A percentile compares a stretch with the other conserved stretches of the same genome.
Evolutionary conservation across 768 basidiomycete genomes (phyloP).

Genomic region (Boletus vermiculosoides): DNA sequence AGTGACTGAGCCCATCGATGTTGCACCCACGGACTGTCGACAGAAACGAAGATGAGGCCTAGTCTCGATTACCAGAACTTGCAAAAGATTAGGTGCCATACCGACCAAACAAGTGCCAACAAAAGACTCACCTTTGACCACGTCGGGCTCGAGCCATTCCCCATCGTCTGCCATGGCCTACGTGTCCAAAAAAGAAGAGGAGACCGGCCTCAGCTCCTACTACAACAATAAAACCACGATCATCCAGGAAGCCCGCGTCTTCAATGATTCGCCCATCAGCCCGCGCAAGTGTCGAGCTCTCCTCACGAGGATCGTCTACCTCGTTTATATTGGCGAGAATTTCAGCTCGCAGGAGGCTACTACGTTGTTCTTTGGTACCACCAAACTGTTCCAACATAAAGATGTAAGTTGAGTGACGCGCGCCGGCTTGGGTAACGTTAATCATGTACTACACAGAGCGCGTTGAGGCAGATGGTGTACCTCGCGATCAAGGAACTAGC

Average conservation of each 20-base stretch:
- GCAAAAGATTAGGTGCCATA: not conserved
- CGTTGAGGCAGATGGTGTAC: constrained; percentile 96
- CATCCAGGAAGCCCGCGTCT: constrained; percentile 96
- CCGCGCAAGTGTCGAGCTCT: constrained; percentile 96
- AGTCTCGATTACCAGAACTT: not conserved
- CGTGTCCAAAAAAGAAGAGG: constrained; percentile 95
- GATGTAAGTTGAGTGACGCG: constrained; percentile 64
- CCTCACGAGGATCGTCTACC: constrained; percentile 93
- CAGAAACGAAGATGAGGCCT: not conserved
- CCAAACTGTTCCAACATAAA: constrained; percentile 98
- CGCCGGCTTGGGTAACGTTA: not conserved
- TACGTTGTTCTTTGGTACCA: constrained; percentile 96
- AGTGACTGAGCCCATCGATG: not conserved
- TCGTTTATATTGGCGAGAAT: constrained; percentile 94
- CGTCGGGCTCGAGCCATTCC: constrained; percentile 20
- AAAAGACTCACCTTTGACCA: constrained; percentile 16
- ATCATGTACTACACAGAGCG: constrained; percentile 55
- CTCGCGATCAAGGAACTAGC: constrained; percentile 98
- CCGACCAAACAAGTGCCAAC: constrained; percentile 28
- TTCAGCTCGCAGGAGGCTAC: constrained; percentile 96
- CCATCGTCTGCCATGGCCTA: constrained; percentile 64
- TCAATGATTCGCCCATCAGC: constrained; percentile 99
- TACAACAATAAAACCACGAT: constrained; percentile 98
- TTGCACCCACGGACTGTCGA: not conserved
- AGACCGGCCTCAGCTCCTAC: constrained; percentile 86